Base-by-base conservation (phyloP, 2,329 filamentous ascomycete species). In the Cryphonectria radicalis region DNA sequence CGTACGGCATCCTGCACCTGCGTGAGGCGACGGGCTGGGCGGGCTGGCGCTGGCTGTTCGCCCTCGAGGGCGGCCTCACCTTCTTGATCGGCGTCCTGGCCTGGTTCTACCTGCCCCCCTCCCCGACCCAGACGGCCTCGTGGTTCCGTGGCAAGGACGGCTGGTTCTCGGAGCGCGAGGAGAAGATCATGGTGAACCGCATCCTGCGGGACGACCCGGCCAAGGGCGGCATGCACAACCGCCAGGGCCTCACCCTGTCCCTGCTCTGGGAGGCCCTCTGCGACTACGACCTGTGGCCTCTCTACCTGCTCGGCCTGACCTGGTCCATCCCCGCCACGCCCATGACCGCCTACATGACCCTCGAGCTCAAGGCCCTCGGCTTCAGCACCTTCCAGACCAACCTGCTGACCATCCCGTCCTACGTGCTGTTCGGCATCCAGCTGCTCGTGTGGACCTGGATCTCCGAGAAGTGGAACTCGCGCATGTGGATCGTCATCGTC, bases 121-220 rank as follows among this genome's bases (percentile, higher is more conserved):
- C 86, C 0, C 89, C 90, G 0, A 88, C 86, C 0, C 88, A 90
- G 73, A 91, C 89, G 0, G 83, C 83, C 0, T 84, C 83, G 50
- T 81, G 82, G 70, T 85, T 90, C 74, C 84, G 88, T 2, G 86
- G 87, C 2, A 87, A 87, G 68, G 73, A 79, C 10, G 88, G 89
- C 19, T 88, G 88, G 88, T 89, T 90, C 77, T 84, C 78, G 14
- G 88, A 89, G 74, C 82, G 80, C 14, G 88, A 91, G 75, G 89
- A 90, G 76, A 88, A 87, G 74, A 89, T 90, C 74, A 86, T 90
- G 83, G 87, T 90, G 19, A 90, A 89, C 74, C 84, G 88, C 4
- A 82, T 90, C 53, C 69, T 78, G 25, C 74, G 76, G 2, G 76
- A 77, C n/a, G 76, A 77, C 57, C 76, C 76, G 7, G 67, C 67